These are phyloP conservation scores for Medicago arabica DNA, from an alignment of 306 rosid species.

Conservation along the genomic window DNA sequence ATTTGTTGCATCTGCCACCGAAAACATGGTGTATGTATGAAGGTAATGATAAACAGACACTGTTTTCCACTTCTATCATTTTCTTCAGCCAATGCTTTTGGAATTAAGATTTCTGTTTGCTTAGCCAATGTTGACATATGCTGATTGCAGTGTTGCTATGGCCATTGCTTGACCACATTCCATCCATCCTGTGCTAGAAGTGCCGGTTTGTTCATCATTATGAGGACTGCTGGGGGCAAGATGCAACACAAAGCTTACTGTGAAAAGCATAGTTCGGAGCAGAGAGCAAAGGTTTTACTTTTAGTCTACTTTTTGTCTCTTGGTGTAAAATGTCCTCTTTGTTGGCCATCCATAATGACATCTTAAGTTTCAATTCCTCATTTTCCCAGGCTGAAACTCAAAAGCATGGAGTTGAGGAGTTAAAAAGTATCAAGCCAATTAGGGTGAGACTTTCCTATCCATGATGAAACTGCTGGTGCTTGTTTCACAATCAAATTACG, in stretches of 20 bases:
- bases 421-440: conserved; percentile 78
- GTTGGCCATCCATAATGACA: conserved; percentile 18
- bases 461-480: conserved; percentile 29
- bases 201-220: conserved; percentile 75
- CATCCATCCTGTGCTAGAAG: conserved; percentile 95
- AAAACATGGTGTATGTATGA: conserved; percentile 84
- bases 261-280: conserved; percentile 90
- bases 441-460: conserved; percentile 63
- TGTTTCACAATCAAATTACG: conserved; percentile 17
- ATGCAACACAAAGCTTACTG: conserved; percentile 94
- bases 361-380: conserved; percentile 34
- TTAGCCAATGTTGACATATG: conserved; percentile 34
- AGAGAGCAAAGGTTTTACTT: conserved; percentile 78
- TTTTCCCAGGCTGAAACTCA: conserved; percentile 82
- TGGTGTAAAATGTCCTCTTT: conserved; percentile 2
- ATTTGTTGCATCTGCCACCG: conserved; percentile 74
- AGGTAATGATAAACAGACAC: conserved; percentile 54
- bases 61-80: conserved; percentile 20
- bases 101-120: conserved; percentile 23
- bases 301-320: conserved; percentile 9
- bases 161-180: conserved; percentile 84
- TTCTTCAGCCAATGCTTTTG: conserved; percentile 23
- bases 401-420: conserved; percentile 88
- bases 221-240: conserved; percentile 75
- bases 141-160: conserved; percentile 86